Evolutionary conservation across 495 filamentous ascomycete species (phyloP).

Genomic region (Penicillium lagena): DNA sequence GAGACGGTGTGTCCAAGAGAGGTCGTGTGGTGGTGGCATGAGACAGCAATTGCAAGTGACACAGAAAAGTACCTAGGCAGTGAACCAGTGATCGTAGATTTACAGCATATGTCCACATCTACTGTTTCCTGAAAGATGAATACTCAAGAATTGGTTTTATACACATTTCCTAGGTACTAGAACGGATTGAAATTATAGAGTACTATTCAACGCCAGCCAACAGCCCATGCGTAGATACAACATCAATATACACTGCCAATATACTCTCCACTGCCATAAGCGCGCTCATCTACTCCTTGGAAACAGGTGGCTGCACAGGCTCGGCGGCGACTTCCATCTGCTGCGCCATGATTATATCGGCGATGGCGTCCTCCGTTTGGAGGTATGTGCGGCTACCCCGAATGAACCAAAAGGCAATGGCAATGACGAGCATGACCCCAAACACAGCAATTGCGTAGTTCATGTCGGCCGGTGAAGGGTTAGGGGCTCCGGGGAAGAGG

Average conservation of each 20-base stretch:
- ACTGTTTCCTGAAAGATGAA: no score
- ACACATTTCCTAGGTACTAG: no score
- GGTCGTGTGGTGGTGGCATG: no score
- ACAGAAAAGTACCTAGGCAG: no score
- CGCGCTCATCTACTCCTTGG: background rate
- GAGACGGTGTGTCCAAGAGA: no score
- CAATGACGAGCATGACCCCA: constrained; percentile 42
- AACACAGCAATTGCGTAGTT: constrained; percentile 46
- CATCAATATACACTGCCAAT: background rate
- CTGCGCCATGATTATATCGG: constrained; percentile 35
- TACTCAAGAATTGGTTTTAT: no score
- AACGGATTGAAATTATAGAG: background rate
- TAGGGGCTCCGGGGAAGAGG: constrained; percentile 36
- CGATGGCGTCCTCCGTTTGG: constrained; percentile 34
- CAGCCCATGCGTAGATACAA: background rate
- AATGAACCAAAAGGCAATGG: constrained; percentile 38
- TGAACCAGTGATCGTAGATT: no score
- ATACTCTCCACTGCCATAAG: background rate
- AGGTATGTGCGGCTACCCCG: constrained; percentile 31
- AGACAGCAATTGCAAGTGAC: no score
- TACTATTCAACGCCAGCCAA: background rate
- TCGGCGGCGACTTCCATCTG: constrained; percentile 18
- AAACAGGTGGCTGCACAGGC: background rate
- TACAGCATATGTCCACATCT: no score
- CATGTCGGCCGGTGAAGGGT: constrained; percentile 37